Evolutionary conservation across 1,284 basidiomycete species (phyloP), one percentile per base, ranked within the genome.

Genomic region (Neotropicomus parvogracilis): DNA sequence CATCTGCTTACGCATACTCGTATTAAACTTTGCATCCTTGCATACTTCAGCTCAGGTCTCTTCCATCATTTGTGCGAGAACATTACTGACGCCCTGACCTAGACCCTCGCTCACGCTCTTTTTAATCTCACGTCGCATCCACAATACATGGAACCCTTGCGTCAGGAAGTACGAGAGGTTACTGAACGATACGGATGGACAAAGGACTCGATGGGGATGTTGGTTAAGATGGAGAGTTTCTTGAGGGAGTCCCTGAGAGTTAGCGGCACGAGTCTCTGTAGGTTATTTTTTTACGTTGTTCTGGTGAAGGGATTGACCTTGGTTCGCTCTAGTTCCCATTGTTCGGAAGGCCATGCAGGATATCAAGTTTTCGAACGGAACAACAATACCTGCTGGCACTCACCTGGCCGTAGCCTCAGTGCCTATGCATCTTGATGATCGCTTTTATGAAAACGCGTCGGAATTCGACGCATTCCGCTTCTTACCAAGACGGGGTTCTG

Each of bases 1-100:
- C 42, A 62, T 66, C 41, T 70, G 57, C 45, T 59, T 70, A 40
- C 66, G 74, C 28, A 65, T 77, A 46, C 62, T 78, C 20, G 55
- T 70, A 26, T 54, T 76, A 24, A 76, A 77, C 57, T 72, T 77
- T 50, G 70, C 70, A 10, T 65, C 72, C 3, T 58, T 74, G 43
- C 72, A 74, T 42, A 74, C 66, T 4, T 64, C 70, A 6, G 62
- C 74, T 34, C 64, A 63, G 54, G 74, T 72, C n/a, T 33, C 67
- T 54, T 6, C 26, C 11, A 1, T 44, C 19, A 16, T 32, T 49
- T 28, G 3, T 35, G 29, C 19, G n/a, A 11, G 21, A 39, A 14
- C 14, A 6, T 13, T 28, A 20, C 39, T 48, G 17, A 56, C 28
- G 14, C 11, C 26, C 5, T 24, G 50, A 31, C 33, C 21, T 48